Conservation (phyloP, 805 yeast genomes). For the Ogataea wickerhamii region DNA sequence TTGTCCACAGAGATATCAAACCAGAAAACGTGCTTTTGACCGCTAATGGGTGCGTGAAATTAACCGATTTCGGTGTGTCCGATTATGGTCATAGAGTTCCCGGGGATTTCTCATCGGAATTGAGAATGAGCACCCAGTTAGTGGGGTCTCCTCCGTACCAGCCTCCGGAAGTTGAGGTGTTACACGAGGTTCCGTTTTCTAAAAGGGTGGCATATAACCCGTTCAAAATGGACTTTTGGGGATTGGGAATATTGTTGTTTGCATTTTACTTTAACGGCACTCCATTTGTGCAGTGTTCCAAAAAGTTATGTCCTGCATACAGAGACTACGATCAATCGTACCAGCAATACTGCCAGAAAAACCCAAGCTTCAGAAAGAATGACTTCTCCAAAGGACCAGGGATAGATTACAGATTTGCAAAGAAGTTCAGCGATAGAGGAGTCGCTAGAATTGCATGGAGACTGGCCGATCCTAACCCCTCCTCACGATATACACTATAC, state of each 20-base stretch:
- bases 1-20: conserved; percentile 91
- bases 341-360: conserved; percentile 35
- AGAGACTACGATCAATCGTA: conserved; percentile 49
- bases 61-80: conserved; percentile 93
- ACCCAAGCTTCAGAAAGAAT: conserved; percentile 44
- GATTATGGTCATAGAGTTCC: conserved; percentile 61
- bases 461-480: conserved; percentile 60
- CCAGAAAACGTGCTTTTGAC: conserved; percentile 87
- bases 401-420: conserved; percentile 65
- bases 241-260: conserved; percentile 67
- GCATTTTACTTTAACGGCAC: conserved; percentile 55
- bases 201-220: conserved; percentile 49
- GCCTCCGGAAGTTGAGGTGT: conserved; percentile 72
- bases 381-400: conserved; percentile 61
- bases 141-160: conserved; percentile 86
- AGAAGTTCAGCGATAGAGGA: conserved; percentile 55
- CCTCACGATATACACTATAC: conserved; percentile 54
- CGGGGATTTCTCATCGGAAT: conserved; percentile 45
- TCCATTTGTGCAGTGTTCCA: conserved; percentile 57
- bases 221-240: conserved; percentile 72
- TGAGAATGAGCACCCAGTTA: conserved; percentile 43
- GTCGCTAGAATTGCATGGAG: conserved; percentile 79
- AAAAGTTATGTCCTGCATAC: conserved; percentile 42
- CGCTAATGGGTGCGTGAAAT: conserved; percentile 52
- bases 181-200: conserved; percentile 36